phyloP scores from a whole-genome alignment of 352 stramenopile species.

The Phytophthora europaea region DNA sequence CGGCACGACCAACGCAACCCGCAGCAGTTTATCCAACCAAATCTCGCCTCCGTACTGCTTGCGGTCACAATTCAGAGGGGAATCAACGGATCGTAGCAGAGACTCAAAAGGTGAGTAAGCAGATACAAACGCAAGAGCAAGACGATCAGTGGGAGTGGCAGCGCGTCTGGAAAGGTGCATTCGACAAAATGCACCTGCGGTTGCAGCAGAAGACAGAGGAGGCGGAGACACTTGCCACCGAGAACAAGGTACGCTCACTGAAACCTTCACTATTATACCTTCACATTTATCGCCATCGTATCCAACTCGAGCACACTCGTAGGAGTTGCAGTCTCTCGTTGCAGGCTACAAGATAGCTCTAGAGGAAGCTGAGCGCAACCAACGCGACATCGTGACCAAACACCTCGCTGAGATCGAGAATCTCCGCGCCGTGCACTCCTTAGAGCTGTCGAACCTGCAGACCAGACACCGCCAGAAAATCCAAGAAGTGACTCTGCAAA shows the following conservation, averaged over 20 bases:
- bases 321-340: constrained; percentile 60
- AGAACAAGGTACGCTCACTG: constrained; percentile 53
- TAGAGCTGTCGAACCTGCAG: constrained; percentile 65
- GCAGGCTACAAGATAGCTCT: constrained; percentile 53
- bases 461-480: constrained; percentile 63
- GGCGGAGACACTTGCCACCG: constrained; percentile 38
- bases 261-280: neutral
- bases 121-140: constrained; percentile 67
- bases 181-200: constrained; percentile 65
- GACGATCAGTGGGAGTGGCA: constrained; percentile 81
- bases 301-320: neutral
- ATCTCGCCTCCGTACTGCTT: neutral
- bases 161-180: constrained; percentile 76
- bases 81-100: neutral
- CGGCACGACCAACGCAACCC: constrained; percentile 3
- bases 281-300: neutral
- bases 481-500: constrained; percentile 51
- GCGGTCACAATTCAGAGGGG: constrained; percentile 24
- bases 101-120: constrained; percentile 49
- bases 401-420: constrained; percentile 62
- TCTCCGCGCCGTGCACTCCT: constrained; percentile 49
- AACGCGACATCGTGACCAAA: constrained; percentile 42
- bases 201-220: constrained; percentile 45
- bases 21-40: constrained; percentile 1
- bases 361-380: constrained; percentile 41